Conservation (phyloP, 495 filamentous ascomycete species). For the Podospora pseudocomata region DNA sequence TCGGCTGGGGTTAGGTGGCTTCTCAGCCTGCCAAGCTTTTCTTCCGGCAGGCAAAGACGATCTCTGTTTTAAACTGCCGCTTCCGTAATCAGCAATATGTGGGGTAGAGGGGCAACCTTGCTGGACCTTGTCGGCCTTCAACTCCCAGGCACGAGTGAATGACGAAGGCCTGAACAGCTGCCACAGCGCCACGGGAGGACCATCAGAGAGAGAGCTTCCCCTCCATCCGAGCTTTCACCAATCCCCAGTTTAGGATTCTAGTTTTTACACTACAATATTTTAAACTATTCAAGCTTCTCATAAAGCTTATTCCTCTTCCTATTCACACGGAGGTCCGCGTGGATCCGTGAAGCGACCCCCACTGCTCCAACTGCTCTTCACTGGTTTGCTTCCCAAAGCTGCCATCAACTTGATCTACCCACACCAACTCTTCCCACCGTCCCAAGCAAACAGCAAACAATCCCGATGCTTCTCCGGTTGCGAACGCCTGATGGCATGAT, state of each 20-base stretch:
- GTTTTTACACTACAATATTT: not conserved
- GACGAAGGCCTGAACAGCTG: constrained; percentile 25
- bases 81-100: not conserved
- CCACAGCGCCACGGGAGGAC: not conserved
- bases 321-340: not conserved
- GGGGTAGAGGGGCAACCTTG: constrained; percentile 20
- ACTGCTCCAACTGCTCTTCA: not conserved
- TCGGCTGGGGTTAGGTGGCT: constrained; percentile 13
- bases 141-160: constrained; percentile 27
- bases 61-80: not conserved
- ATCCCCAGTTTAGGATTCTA: not conserved
- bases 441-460: not conserved
- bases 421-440: not conserved
- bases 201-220: constrained; percentile 1
- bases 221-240: constrained; percentile 4
- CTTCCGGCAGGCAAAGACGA: constrained; percentile 3
- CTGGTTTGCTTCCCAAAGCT: not conserved
- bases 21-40: constrained; percentile 7
- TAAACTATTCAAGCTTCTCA: not conserved
- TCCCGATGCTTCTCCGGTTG: constrained; percentile 64
- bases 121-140: not conserved
- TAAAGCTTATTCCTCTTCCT: not conserved
- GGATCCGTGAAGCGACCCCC: not conserved
- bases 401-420: not conserved
- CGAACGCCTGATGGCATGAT: constrained; percentile 67